These are phyloP conservation scores for Selenicereus undatus DNA, from an alignment of 148 eudicot genomes.

Conservation along the genomic window DNA sequence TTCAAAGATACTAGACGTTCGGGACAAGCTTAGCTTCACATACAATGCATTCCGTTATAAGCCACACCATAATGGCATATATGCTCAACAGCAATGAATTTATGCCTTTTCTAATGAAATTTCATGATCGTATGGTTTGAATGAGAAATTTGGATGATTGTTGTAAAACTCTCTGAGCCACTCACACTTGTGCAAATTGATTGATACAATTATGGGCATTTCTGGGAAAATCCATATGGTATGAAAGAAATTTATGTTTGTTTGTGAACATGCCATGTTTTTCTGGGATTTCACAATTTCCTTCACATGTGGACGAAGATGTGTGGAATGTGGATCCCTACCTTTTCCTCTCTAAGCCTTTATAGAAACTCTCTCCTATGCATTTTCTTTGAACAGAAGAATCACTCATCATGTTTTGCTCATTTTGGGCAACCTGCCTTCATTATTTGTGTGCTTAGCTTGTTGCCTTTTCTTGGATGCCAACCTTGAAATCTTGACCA, in stretches of 20 bases:
- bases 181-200: not conserved
- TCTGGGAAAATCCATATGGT: not conserved
- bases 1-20: too few species aligned
- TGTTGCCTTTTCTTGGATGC: not conserved
- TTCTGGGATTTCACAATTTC: not conserved
- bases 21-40: not conserved
- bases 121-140: not conserved
- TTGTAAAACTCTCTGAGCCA: not conserved
- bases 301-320: not conserved
- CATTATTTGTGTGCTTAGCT: not conserved
- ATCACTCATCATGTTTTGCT: not conserved
- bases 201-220: constrained; percentile 3
- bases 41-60: not conserved
- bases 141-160: not conserved
- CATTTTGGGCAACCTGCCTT: not conserved
- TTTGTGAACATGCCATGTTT: constrained; percentile 5
- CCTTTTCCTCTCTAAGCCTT: not conserved
- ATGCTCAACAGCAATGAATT: too few species aligned
- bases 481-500: not conserved
- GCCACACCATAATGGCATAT: not conserved
- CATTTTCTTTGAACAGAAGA: not conserved
- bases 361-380: not conserved
- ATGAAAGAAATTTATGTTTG: not conserved
- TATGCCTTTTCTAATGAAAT: too few species aligned
- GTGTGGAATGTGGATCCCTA: not conserved